phyloP scores from a whole-genome alignment of 176 grass and related monocot species.

The Dendrocalamus sinicus region DNA sequence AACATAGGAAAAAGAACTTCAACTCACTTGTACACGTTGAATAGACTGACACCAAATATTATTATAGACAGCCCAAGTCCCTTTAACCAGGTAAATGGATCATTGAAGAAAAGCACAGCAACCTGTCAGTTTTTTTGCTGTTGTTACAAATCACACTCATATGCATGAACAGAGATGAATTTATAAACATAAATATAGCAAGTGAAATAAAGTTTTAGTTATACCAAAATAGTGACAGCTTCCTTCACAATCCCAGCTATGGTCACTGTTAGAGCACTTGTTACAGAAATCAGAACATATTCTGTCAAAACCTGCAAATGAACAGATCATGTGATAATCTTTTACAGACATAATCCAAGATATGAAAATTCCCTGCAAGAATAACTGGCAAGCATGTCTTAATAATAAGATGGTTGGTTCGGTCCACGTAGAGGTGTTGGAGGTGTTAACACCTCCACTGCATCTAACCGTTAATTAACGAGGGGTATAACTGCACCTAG shows the following conservation, averaged over 20 bases:
- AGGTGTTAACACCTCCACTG: too few relatives aligned
- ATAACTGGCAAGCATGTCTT: slow-evolving; percentile 5
- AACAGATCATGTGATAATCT: slow-evolving; percentile 11
- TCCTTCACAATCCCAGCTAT: slow-evolving; percentile 94
- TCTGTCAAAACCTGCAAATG: slow-evolving; percentile 90
- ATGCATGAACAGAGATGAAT: slow-evolving; percentile 29
- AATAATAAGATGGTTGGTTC: too few relatives aligned
- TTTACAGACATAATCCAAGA: slow-evolving; percentile 11
- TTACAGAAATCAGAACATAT: slow-evolving; percentile 92
- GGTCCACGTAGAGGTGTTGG: too few relatives aligned
- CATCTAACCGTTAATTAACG: too few relatives aligned
- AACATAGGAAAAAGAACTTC: slow-evolving; percentile 21
- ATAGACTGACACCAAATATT: slow-evolving; percentile 86
- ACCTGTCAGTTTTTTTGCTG: slow-evolving; percentile 51
- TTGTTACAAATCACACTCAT: slow-evolving; percentile 4
- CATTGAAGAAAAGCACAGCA: slow-evolving; percentile 91
- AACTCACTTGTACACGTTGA: slow-evolving; percentile 96
- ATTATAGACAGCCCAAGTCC: slow-evolving; percentile 76
- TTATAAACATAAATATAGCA: not conserved
- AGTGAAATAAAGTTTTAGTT: slow-evolving; percentile 20
- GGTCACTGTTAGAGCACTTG: slow-evolving; percentile 95
- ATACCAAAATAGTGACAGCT: slow-evolving; percentile 95
- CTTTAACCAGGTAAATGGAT: slow-evolving; percentile 95
- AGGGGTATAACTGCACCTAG: too few relatives aligned
- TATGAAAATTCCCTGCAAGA: not conserved